These are phyloP conservation scores for Eucalyptus caleyi DNA, from an alignment of 345 rosid genomes.

Conservation along the genomic window DNA sequence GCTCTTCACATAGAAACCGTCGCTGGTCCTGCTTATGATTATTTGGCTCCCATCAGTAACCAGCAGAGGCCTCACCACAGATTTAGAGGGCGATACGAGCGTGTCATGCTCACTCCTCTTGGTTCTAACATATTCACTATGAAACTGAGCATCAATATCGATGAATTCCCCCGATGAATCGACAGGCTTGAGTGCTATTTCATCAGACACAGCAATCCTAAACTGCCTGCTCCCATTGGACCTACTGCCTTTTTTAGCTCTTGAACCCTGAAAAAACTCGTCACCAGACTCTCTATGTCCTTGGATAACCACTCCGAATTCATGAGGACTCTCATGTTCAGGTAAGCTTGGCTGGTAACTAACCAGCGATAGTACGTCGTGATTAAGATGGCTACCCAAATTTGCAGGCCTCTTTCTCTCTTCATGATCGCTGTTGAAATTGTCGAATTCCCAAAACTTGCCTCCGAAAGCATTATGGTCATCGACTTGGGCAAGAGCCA, in stretches of 20 bases:
- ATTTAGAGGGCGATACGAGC: not conserved
- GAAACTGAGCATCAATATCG: not conserved
- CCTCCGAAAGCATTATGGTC: not conserved
- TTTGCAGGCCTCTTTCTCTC: not conserved
- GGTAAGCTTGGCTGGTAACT: not conserved
- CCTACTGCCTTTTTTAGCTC: not conserved
- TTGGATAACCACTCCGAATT: not conserved
- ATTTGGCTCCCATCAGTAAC: slow-evolving; percentile 2
- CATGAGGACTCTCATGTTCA: not conserved
- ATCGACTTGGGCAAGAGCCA: not conserved
- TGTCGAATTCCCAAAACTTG: not conserved
- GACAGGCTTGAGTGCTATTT: not conserved
- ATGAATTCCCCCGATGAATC: not conserved
- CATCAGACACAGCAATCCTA: not conserved
- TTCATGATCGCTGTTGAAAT: not conserved
- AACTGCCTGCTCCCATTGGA: not conserved
- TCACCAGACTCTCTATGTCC: not conserved
- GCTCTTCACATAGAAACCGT: not conserved
- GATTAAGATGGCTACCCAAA: not conserved
- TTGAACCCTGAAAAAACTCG: not conserved
- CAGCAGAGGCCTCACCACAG: not conserved
- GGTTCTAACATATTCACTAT: not conserved
- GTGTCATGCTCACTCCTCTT: not conserved
- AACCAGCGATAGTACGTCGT: not conserved
- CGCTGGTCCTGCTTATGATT: not conserved